These are phyloP conservation scores for Apiosordaria backusii DNA, from an alignment of 495 filamentous ascomycete species.

Conservation along the genomic window DNA sequence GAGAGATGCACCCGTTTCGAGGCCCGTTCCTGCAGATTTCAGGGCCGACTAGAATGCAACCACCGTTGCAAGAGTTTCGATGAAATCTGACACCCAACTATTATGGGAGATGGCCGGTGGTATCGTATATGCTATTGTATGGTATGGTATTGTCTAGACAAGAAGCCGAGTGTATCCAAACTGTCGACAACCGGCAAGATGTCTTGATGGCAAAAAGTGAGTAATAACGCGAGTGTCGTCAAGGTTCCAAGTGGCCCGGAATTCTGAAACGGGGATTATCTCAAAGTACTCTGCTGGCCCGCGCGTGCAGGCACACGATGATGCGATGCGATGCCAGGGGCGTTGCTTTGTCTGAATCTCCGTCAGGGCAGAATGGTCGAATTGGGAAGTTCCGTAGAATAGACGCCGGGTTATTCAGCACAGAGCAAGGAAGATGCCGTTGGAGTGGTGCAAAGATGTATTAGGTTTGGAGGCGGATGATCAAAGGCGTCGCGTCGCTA, in stretches of 20 bases:
- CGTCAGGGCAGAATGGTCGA: background rate
- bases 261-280: slow-evolving; percentile 2
- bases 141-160: background rate
- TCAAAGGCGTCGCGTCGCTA: background rate
- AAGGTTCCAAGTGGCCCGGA: slow-evolving; percentile 1
- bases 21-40: slow-evolving; percentile 3
- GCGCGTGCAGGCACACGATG: background rate
- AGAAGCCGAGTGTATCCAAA: background rate
- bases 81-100: background rate
- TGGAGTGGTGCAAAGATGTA: background rate
- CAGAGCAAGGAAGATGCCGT: background rate
- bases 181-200: background rate
- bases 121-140: too few relatives aligned
- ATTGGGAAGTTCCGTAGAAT: slow-evolving; percentile 1
- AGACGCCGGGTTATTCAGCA: slow-evolving; percentile 4
- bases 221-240: background rate
- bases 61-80: background rate
- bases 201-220: background rate
- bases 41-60: background rate
- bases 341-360: slow-evolving; percentile 1
- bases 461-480: background rate
- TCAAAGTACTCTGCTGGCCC: background rate
- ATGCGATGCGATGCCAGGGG: background rate
- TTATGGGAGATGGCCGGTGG: background rate
- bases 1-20: slow-evolving; percentile 1